These are phyloP conservation scores for Cylindrotheca fusiformis DNA, from an alignment of 108 stramenopile species.

Conservation along the genomic window DNA sequence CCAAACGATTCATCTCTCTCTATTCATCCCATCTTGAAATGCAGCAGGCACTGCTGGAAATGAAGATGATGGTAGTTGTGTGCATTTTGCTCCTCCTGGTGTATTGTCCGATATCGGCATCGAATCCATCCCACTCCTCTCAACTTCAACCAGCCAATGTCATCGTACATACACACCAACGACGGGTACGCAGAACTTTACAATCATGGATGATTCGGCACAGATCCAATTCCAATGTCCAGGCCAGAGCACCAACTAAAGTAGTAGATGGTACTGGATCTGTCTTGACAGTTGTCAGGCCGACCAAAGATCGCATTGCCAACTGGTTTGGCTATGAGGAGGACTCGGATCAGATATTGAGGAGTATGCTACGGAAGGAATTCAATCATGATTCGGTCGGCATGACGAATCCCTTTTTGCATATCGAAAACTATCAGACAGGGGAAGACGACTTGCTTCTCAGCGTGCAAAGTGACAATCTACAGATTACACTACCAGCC, in stretches of 20 bases:
- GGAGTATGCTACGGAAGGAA: conserved; percentile 17
- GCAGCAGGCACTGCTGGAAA: too few relatives aligned
- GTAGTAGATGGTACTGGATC: conserved; percentile 3
- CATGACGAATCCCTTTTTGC: conserved; percentile 47
- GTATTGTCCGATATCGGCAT: too few relatives aligned
- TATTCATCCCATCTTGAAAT: too few relatives aligned
- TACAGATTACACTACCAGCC: not conserved
- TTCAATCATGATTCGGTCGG: conserved; percentile 48
- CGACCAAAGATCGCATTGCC: conserved; percentile 10
- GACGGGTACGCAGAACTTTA: conserved; percentile 1
- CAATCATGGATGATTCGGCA: conserved; percentile 27
- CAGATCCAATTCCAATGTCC: conserved; percentile 13
- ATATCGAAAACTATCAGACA: conserved; percentile 3
- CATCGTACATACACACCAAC: too few relatives aligned
- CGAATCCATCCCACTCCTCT: too few relatives aligned
- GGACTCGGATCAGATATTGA: conserved; percentile 15
- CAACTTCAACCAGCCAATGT: too few relatives aligned
- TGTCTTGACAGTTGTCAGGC: conserved; percentile 16
- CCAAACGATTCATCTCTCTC: too few relatives aligned
- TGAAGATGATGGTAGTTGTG: too few relatives aligned
- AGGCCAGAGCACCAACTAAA: not conserved
- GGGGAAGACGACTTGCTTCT: conserved; percentile 2
- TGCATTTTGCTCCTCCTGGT: too few relatives aligned
- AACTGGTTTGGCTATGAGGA: conserved; percentile 26
- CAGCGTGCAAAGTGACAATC: not conserved